Conservation (phyloP, 2,329 filamentous ascomycete genomes). For the Pseudogymnoascus sp. region DNA sequence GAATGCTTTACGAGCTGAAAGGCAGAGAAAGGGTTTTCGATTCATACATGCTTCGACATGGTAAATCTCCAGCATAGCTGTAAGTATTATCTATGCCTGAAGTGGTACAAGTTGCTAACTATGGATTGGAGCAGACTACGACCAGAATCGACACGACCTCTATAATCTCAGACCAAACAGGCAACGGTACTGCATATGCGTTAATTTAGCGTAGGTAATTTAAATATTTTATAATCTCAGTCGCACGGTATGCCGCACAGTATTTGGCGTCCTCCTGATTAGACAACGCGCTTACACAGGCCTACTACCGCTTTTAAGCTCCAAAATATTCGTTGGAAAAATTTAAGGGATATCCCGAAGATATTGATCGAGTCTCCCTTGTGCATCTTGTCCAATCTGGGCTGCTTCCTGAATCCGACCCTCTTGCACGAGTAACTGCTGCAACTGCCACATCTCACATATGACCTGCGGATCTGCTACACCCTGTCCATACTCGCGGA, state of each 20-base stretch:
- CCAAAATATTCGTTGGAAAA: background rate
- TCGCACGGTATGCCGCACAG: background rate
- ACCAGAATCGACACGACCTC: too few relatives aligned
- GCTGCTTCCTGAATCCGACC: background rate
- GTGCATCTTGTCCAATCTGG: background rate
- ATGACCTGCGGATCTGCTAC: constrained; percentile 15
- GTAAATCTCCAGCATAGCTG: too few relatives aligned
- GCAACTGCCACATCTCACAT: constrained; percentile 17
- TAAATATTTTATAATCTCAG: background rate
- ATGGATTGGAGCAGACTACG: too few relatives aligned
- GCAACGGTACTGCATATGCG: too few relatives aligned
- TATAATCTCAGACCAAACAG: too few relatives aligned
- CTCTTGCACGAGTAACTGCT: constrained; percentile 11
- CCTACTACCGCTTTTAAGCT: background rate
- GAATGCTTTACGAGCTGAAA: too few relatives aligned
- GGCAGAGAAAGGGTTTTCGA: too few relatives aligned
- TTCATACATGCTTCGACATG: too few relatives aligned
- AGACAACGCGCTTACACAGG: background rate
- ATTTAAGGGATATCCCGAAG: constrained; percentile 8
- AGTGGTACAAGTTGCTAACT: too few relatives aligned
- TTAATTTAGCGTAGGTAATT: too few relatives aligned
- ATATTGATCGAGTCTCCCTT: background rate
- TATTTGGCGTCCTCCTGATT: background rate
- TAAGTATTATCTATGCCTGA: too few relatives aligned
- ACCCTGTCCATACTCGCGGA: constrained; percentile 17